Percentiles rank a stretch among this genome's conserved stretches.
phyloP scores from a whole-genome alignment of 2,329 filamentous ascomycete species.

The Aspergillus glaucus region DNA sequence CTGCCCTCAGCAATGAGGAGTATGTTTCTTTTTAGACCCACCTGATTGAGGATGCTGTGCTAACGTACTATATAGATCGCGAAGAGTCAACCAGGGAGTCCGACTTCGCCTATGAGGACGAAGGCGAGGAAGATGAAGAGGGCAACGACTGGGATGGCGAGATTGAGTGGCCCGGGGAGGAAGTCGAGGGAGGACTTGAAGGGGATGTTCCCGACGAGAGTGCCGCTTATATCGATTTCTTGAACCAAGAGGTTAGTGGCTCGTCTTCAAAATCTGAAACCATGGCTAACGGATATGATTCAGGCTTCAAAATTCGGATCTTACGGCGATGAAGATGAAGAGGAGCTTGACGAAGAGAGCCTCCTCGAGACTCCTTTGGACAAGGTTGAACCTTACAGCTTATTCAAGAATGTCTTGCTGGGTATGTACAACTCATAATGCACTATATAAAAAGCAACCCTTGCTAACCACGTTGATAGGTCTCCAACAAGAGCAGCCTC shows the following conservation, averaged over 20 bases:
- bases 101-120: conserved; percentile 70
- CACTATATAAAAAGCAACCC: neutral
- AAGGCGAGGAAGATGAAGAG: conserved; percentile 67
- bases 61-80: conserved; percentile 54
- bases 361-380: conserved; percentile 91
- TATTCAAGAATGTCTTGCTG: conserved; percentile 76
- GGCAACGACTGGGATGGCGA: conserved; percentile 79
- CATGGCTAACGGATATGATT: conserved; percentile 9
- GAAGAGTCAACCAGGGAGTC: conserved; percentile 89
- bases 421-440: conserved; percentile 53
- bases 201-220: conserved; percentile 79
- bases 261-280: neutral
- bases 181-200: conserved; percentile 53
- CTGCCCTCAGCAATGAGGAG: conserved; percentile 81
- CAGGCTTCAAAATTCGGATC: conserved; percentile 78
- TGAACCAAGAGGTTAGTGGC: conserved; percentile 72
- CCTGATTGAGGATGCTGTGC: neutral
- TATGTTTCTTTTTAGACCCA: conserved; percentile 37
- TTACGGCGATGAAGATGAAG: conserved; percentile 70
- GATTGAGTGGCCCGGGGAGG: conserved; percentile 55
- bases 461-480: conserved; percentile 46
- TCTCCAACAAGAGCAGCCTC: conserved; percentile 84
- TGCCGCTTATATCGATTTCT: conserved; percentile 88
- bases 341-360: conserved; percentile 86
- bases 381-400: conserved; percentile 85